Base-by-base conservation (phyloP, 2,329 filamentous ascomycete species). In the Paecilomyces formosus region DNA sequence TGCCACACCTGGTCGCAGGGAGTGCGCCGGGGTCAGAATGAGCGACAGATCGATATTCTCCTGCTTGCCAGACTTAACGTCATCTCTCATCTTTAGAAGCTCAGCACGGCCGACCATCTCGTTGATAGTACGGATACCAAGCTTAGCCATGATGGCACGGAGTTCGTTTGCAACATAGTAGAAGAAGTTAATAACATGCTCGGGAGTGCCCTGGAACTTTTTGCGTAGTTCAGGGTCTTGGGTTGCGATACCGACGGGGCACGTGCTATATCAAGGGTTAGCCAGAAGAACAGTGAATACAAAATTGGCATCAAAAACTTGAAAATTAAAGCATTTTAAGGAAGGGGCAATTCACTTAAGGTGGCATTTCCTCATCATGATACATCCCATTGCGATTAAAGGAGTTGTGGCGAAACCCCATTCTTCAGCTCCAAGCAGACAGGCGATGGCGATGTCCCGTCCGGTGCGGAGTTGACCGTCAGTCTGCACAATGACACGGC, bases 121-220 rank as follows among this genome's bases (percentile, higher is more conserved):
- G 72, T 97, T 97, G 73, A 97, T 88, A 61, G 90, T 96, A 64
- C 93, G 88, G 85, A 96, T 91, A 65, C 93, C 93, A 68, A 97
- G 86, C 77, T 89, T 91, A 55, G 93, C 92, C 93, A 97, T 97
- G 76, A 97, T 96, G 35, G 92, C 91, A 71, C 93, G 88, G 59
- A 97, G 85, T 79, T 97, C 93, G 71, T 97, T 97, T 66, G 93
- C 89, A 56, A 97, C 83, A 70, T 97, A 97, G 80, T 97, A 97
- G 79, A 96, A 96, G 82, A 97, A 97, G 82, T 97, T 97, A 76
- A 97, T 97, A 59, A 96, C 92, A 67, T 97, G 91, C 78, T 97
- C 93, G 11, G 93, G 92, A 0, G 90, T 92, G 62, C 93, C 93
- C 65, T 87, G 82, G 76, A 97, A 97, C 78, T 97, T 97, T 82